Conservation (phyloP, 768 basidiomycete genomes). For the Leccinum arenicola region DNA sequence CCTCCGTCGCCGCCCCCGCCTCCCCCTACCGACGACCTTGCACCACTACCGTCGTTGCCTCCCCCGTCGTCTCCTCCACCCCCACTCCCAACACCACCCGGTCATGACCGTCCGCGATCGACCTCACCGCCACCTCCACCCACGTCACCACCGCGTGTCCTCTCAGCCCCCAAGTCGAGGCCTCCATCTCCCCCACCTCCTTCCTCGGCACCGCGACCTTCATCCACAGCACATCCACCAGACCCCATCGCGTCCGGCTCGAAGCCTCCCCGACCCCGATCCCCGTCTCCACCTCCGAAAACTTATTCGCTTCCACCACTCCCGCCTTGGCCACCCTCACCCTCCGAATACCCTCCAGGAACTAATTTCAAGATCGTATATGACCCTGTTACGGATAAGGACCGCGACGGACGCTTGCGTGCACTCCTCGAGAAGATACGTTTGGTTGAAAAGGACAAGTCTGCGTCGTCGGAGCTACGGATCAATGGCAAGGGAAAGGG, state of each 20-base stretch:
- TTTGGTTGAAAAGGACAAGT: slow-evolving; percentile 28
- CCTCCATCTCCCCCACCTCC: slow-evolving; percentile 30
- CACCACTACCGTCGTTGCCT: slow-evolving; percentile 22
- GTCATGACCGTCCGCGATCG: slow-evolving; percentile 19
- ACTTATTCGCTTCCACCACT: slow-evolving; percentile 40
- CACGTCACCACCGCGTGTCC: slow-evolving; percentile 23
- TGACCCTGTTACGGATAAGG: slow-evolving; percentile 54
- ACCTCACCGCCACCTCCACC: slow-evolving; percentile 25
- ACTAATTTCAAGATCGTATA: slow-evolving; percentile 60
- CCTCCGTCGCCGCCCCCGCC: no score
- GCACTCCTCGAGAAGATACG: slow-evolving; percentile 42
- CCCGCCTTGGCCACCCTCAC: slow-evolving; percentile 57
- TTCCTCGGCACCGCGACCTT: slow-evolving; percentile 13
- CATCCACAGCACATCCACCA: slow-evolving; percentile 20
- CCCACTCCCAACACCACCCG: slow-evolving; percentile 12
- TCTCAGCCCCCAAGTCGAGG: slow-evolving; percentile 25
- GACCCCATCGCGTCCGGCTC: slow-evolving; percentile 30
- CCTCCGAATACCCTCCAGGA: slow-evolving; percentile 44
- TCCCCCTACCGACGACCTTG: no score
- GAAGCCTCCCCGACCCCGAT: slow-evolving; percentile 10
- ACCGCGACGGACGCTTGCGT: slow-evolving; percentile 38
- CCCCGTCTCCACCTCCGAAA: slow-evolving; percentile 26
- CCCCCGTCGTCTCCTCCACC: slow-evolving; percentile 16
- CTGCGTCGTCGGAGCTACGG: slow-evolving; percentile 32
- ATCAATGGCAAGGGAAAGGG: slow-evolving; percentile 65